phyloP scores from a whole-genome alignment of 2,329 filamentous ascomycete genomes.

The Daldinia sp. region DNA sequence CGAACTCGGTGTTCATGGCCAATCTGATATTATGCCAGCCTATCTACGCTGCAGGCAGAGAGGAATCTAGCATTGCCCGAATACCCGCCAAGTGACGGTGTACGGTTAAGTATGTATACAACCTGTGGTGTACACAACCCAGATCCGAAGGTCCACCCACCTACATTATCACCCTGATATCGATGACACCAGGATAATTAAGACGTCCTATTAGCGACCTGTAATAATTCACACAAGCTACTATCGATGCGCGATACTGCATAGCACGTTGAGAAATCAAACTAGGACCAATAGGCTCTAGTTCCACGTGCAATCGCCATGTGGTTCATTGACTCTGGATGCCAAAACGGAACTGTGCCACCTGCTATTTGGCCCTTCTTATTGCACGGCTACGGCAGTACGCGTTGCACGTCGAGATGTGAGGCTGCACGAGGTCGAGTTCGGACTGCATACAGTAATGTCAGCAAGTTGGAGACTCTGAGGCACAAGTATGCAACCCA shows the following conservation, averaged over 20 bases:
- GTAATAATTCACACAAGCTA: conserved; percentile 31
- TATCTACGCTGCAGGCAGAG: conserved; percentile 3
- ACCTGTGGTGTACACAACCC: conserved; percentile 14
- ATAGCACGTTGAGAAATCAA: conserved; percentile 25
- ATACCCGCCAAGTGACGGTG: conserved; percentile 8
- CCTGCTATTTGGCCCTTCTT: conserved; percentile 26
- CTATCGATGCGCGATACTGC: conserved; percentile 40
- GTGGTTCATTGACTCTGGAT: conserved; percentile 39
- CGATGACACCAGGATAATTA: conserved; percentile 24
- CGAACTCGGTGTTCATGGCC: conserved; percentile 31
- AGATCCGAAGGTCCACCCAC: conserved; percentile 34
- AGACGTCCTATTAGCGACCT: conserved; percentile 19
- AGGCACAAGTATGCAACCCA: conserved; percentile 36
- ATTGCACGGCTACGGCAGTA: conserved; percentile 39
- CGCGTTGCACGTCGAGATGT: conserved; percentile 33
- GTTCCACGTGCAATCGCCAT: conserved; percentile 42
- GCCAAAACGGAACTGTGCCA: conserved; percentile 37
- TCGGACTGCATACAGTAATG: conserved; percentile 26
- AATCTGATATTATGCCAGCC: conserved; percentile 2
- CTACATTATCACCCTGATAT: conserved; percentile 17
- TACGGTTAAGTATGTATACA: conserved; percentile 12
- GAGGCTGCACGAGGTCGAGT: conserved; percentile 37
- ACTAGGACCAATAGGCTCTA: conserved; percentile 37
- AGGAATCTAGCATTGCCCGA: conserved; percentile 5
- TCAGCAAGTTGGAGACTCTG: conserved; percentile 36